phyloP scores from a whole-genome alignment of 768 basidiomycete genomes.

The Saitozyma sp. region DNA sequence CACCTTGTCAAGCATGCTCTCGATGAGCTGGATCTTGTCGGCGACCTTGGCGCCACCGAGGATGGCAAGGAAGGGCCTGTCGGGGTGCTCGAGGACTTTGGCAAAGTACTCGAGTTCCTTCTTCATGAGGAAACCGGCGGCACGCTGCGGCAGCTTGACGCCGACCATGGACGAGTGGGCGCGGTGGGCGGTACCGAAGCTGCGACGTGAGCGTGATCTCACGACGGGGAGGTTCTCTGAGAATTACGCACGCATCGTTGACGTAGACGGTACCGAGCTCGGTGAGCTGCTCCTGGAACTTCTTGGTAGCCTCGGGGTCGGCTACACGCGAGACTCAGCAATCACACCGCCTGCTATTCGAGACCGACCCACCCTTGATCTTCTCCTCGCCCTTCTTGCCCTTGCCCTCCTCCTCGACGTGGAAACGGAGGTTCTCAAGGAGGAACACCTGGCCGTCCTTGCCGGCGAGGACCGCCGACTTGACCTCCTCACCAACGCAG shows the following conservation, averaged over 20 bases:
- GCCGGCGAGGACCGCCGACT: conserved; percentile 70
- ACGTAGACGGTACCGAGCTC: conserved; percentile 92
- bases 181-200: conserved; percentile 94
- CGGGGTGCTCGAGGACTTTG: conserved; percentile 91
- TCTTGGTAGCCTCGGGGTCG: conserved; percentile 71
- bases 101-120: conserved; percentile 99
- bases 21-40: conserved; percentile 97
- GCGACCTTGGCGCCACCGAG: conserved; percentile 98
- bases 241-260: conserved; percentile 71
- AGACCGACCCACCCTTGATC: conserved; percentile 64
- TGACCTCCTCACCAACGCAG: conserved; percentile 81
- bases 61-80: conserved; percentile 95
- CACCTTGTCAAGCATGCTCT: conserved; percentile 98
- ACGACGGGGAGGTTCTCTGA: background rate
- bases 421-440: conserved; percentile 96
- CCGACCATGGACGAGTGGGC: conserved; percentile 99
- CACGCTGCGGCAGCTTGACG: conserved; percentile 84
- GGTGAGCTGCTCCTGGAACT: conserved; percentile 86
- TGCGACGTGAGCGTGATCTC: conserved; percentile 1
- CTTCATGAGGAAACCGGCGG: conserved; percentile 94
- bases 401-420: conserved; percentile 98
- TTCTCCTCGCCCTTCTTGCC: conserved; percentile 86
- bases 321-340: conserved; percentile 50
- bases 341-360: background rate
- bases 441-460: conserved; percentile 67